Evolutionary conservation across 352 stramenopile species (phyloP).

Genomic region (Globisporangium uncinulatum): DNA sequence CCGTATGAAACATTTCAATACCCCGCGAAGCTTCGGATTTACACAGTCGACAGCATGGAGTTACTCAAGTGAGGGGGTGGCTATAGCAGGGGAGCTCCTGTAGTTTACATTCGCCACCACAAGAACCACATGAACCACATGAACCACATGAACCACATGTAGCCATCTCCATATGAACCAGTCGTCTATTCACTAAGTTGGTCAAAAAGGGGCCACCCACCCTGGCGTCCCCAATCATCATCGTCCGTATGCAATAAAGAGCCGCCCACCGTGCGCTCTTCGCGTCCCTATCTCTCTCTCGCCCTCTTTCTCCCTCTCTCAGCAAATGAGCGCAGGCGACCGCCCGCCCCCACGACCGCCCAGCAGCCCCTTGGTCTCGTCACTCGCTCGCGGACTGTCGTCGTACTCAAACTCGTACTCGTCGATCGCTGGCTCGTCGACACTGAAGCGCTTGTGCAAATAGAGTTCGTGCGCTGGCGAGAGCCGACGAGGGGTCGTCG

Average conservation of each 20-base stretch:
- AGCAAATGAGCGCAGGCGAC: slow-evolving; percentile 33
- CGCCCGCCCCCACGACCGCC: neutral
- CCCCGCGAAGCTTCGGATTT: neutral
- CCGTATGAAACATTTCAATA: neutral
- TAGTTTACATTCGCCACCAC: neutral
- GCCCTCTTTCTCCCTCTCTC: slow-evolving; percentile 7
- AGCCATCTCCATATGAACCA: too few relatives aligned
- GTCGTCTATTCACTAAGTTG: slow-evolving; percentile 1
- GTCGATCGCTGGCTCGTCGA: slow-evolving; percentile 41
- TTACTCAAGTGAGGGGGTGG: neutral
- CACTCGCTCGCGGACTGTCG: neutral
- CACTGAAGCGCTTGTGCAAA: slow-evolving; percentile 41
- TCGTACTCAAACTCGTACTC: slow-evolving; percentile 30
- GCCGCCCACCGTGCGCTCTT: too few relatives aligned
- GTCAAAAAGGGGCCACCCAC: neutral
- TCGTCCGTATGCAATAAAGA: neutral
- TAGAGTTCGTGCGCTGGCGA: slow-evolving; percentile 17
- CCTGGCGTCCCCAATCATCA: too few relatives aligned
- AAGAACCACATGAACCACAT: too few relatives aligned
- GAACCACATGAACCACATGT: neutral
- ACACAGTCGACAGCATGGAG: neutral
- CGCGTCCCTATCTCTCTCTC: neutral
- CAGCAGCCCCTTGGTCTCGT: slow-evolving; percentile 12
- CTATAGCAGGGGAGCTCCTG: neutral
- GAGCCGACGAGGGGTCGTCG: neutral